Base-by-base conservation (phyloP, 495 filamentous ascomycete genomes). In the Talaromyces stipitatus region DNA sequence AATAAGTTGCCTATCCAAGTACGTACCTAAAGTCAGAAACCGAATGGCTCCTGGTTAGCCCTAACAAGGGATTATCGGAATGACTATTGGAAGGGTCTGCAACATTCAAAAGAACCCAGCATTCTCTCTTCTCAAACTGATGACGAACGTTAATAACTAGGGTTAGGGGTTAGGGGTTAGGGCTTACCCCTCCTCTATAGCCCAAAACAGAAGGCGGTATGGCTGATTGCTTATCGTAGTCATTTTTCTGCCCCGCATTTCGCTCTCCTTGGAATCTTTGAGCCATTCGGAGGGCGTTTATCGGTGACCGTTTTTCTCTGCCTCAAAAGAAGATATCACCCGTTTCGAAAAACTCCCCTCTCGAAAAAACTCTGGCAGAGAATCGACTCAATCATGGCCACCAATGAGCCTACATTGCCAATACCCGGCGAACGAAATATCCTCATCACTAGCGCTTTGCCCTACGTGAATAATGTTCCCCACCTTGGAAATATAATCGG, bases 401-500 rank as follows among this genome's bases (percentile, higher is more conserved):
- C 22, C 14, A 54, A 33, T 24, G 51, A 54, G 51, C 53, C 58
- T 24, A 65, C 61, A 0, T 55, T 70, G 23, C 68, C 68, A n/a
- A n/a, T 59, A 30, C 24, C 47, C 20, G 68, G 66, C 33, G 18
- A 69, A 27, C 56, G 57, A 5, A 70, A 70, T 54, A 50, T 70
- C 11, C 46, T 86, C 33, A 78, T 86, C 45, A 87, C 68, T 10
- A 85, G 82, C 55, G 85, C 87, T 41, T 64, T 91, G 30, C 88
- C 90, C 41, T 97, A 97, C 67, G 91, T 96, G 52, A 97, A 97
- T 75, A 97, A 96, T 72, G 89, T 95, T 9, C 94, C 92, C 52
- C 92, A 96, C 72, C 78, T 96, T 64, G 92, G 94, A 55, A 98
- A 98, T 71, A 86, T 97, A 55, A 82, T 97, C 54, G 94, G 94